phyloP scores from a whole-genome alignment of 495 filamentous ascomycete species.

The Podospora tetraspora region DNA sequence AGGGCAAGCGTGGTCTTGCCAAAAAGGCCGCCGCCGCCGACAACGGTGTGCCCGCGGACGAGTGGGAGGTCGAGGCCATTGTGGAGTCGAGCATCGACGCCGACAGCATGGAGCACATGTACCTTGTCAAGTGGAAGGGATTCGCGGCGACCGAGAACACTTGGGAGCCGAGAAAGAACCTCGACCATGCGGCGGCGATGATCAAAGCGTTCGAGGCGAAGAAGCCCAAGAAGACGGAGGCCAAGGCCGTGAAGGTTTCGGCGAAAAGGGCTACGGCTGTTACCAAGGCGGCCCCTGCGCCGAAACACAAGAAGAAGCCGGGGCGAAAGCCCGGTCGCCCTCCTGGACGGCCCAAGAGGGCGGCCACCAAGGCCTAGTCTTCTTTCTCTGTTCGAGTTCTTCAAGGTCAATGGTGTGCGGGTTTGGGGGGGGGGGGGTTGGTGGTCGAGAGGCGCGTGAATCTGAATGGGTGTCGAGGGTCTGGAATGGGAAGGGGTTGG shows the following conservation, averaged over 20 bases:
- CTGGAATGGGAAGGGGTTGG: background rate
- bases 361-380: conserved; percentile 9
- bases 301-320: conserved; percentile 5
- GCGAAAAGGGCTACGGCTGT: conserved; percentile 9
- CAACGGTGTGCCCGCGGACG: conserved; percentile 17
- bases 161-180: conserved; percentile 41
- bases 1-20: conserved; percentile 17
- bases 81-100: conserved; percentile 28
- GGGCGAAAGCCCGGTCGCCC: background rate
- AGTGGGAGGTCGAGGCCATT: conserved; percentile 39
- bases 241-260: background rate
- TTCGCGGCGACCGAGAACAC: conserved; percentile 31
- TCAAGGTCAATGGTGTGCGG: background rate
- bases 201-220: conserved; percentile 28
- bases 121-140: conserved; percentile 41
- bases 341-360: background rate
- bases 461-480: background rate
- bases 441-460: background rate
- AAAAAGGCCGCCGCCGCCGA: conserved; percentile 15
- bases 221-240: conserved; percentile 10
- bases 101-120: conserved; percentile 31
- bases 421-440: background rate
- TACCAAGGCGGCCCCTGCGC: conserved; percentile 2
- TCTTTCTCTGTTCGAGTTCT: background rate
- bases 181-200: conserved; percentile 22